Base-by-base conservation (phyloP, 331 rosid genomes). In the Pyrus hybrid region DNA sequence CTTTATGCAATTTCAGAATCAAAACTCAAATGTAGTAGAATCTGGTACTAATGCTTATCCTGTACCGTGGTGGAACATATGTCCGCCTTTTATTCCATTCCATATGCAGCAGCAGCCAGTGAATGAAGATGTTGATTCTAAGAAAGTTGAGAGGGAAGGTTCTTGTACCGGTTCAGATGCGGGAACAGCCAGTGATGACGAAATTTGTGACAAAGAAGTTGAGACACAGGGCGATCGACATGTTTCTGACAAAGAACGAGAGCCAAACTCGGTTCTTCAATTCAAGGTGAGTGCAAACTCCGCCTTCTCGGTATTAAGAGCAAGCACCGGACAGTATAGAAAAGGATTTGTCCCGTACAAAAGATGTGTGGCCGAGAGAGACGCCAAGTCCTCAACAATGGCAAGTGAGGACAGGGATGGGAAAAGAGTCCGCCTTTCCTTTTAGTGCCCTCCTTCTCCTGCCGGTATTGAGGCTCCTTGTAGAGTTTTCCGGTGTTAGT, bases 301-400 rank as follows among this genome's bases (percentile, higher is more conserved):
- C 20, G 71, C 80, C 37, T 80, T 77, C 79, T 83, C 67, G 63
- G 78, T 71, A 37, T 29, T 74, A 68, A 76, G 79, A 54, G 61
- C 77, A 33, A 86, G 84, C 49, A 49, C 71, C 51, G 80, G 64
- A 66, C 76, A 78, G 60, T 73, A 70, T 37, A 82, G 78, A 3
- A 83, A 81, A 84, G 96, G 95, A 33, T 93, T 91, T 84, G 84
- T 91, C 1, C 97, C 97, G 56, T 91, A 89, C 45, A 93, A 93
- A 84, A 86, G 97, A 74, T 84, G 90, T 77, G 29, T 84, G 63
- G 53, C 81, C 69, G 86, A 81, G 75, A 83, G 83, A 72, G 86
- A 80, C 18, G 73, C 22, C 17, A 76, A 68, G 17, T 71, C 81
- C 65, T 69, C 77, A 28, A 7, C 68, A 56, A 26, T 80, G 20